phyloP scores from a whole-genome alignment of 257 asterid genomes.

The Nemophila menziesii region DNA sequence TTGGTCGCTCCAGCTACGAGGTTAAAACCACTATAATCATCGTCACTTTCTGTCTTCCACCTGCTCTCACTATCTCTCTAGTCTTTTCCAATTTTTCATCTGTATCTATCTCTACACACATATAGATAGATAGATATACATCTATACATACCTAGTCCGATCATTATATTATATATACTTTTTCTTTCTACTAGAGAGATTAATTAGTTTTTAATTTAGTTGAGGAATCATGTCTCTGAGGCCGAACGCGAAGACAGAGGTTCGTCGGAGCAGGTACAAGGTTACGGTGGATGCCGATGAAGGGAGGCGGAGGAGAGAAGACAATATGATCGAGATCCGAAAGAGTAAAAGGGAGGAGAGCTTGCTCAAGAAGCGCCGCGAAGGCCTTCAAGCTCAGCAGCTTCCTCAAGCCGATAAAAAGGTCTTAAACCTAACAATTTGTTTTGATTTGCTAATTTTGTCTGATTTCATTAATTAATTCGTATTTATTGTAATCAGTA shows the following conservation, averaged over 20 bases:
- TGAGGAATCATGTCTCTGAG: constrained; percentile 66
- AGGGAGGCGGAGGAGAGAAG: constrained; percentile 87
- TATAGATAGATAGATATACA: no score
- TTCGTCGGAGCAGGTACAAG: constrained; percentile 90
- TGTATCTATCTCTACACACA: no score
- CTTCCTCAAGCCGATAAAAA: constrained; percentile 62
- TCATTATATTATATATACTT: no score
- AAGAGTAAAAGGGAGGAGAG: constrained; percentile 80
- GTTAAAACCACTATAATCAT: constrained; percentile 18
- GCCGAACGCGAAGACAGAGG: constrained; percentile 74
- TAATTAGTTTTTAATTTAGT: constrained; percentile 6
- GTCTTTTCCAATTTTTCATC: not conserved
- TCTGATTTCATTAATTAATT: no score
- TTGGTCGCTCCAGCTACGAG: no score
- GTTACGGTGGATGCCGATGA: constrained; percentile 97
- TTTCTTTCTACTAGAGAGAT: no score
- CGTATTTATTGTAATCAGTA: no score
- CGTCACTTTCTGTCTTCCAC: not conserved
- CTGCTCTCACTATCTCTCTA: not conserved
- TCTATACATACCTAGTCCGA: no score
- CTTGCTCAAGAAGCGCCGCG: constrained; percentile 86
- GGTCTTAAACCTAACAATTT: constrained; percentile 21
- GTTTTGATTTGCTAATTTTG: not conserved
- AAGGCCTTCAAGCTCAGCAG: constrained; percentile 68
- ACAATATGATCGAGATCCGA: constrained; percentile 95